Evolutionary conservation across 1,284 basidiomycete species (phyloP), one percentile per base, ranked within the genome.

Genomic region (Clitocybe nebularis): DNA sequence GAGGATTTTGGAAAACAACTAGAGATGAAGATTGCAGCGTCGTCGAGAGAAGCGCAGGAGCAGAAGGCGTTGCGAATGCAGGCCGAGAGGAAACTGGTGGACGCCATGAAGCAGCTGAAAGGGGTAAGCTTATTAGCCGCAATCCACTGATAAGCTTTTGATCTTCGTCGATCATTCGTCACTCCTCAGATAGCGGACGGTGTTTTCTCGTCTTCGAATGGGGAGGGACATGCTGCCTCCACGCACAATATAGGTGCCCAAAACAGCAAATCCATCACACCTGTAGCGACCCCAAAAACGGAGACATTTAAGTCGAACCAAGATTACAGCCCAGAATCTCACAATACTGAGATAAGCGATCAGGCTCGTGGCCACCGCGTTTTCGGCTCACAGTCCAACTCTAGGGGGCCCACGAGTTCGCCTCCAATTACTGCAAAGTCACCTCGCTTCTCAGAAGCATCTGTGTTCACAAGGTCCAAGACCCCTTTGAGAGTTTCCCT

Each of bases 141-240:
- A 9, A 13, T 2, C 16, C 13, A n/a, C 14, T 6, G 20, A 21
- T 7, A 7, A 22, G 7, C 16, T 36, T 37, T 1, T 11, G 7
- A 21, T 13, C 17, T 26, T 42, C 22, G 8, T 22, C 19, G 5
- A 13, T 13, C 22, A 30, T 29, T 47, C 16, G 28, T 42, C 25
- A 29, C 43, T 9, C 41, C 37, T 13, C 43, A 44, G 45, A 38
- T 46, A 5, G 35, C 45, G 10, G 45, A 43, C n/a, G 35, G 38
- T 6, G 29, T 43, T 2, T 28, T 39, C 19, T 40, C 42, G 5
- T 23, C 40, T 5, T 36, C 39, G 3, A 17, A 28, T 14, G 5
- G 21, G 22, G 16, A 36, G 6, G n/a, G n/a, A 20, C 21, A 11
- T 10, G 17, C 30, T 7, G 22, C 19, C 13, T 35, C 39, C 17